A percentile compares a stretch with the other conserved stretches of the same genome.
Evolutionary conservation across 106 monocot genomes (phyloP).

Genomic region (Ottelia alismoides): DNA sequence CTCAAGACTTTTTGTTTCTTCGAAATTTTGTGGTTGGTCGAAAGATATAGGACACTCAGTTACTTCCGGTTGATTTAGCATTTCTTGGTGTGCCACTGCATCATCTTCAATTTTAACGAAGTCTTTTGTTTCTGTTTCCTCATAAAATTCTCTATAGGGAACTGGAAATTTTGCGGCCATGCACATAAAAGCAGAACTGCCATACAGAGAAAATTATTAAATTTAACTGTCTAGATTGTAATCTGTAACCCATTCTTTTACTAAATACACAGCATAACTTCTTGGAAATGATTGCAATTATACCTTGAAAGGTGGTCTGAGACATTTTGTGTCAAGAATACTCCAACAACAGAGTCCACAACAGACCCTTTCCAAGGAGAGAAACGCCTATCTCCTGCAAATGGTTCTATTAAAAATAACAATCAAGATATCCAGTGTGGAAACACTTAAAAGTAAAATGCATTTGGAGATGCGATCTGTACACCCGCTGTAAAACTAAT

Average conservation of each 20-base stretch:
- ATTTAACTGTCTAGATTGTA: not conserved
- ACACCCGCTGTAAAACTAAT: no score
- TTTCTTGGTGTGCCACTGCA: no score
- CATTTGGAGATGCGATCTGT: no score
- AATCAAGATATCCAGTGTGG: no score
- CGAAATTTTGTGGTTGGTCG: no score
- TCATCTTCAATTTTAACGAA: not conserved
- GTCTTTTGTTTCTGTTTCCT: no score
- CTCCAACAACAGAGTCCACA: slow-evolving; percentile 24
- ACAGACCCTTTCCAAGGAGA: slow-evolving; percentile 27
- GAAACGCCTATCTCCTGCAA: slow-evolving; percentile 21
- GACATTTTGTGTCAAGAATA: slow-evolving; percentile 24
- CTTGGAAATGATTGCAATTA: not conserved
- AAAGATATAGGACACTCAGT: no score
- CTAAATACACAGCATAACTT: not conserved
- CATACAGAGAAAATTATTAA: slow-evolving; percentile 1
- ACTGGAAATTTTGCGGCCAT: slow-evolving; percentile 71
- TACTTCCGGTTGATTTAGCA: no score
- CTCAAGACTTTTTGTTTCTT: no score
- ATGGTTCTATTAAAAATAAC: not conserved
- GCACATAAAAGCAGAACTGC: slow-evolving; percentile 93
- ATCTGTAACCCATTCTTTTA: no score
- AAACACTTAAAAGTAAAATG: no score
- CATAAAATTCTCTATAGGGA: slow-evolving; percentile 9
- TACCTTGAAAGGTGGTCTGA: slow-evolving; percentile 27